phyloP scores from a whole-genome alignment of 192 early-diverging fungal genomes.

The Coemansia sp. region DNA sequence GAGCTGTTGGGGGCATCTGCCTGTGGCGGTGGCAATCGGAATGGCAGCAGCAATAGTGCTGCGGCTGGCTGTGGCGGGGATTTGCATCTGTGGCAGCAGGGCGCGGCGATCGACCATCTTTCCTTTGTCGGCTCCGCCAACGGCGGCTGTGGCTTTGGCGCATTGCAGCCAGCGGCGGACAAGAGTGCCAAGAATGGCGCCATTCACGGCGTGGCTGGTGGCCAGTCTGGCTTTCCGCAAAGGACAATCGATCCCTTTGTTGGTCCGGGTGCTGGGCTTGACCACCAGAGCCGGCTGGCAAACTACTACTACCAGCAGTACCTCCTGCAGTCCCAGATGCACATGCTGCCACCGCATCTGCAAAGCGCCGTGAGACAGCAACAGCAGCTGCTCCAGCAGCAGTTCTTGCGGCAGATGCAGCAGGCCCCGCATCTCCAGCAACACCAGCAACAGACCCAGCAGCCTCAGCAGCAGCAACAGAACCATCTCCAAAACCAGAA shows the following conservation, averaged over 20 bases:
- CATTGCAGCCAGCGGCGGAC: not conserved
- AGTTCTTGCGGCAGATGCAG: not conserved
- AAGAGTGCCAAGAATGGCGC: not conserved
- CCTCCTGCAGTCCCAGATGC: constrained; percentile 6
- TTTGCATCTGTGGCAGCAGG: constrained; percentile 33
- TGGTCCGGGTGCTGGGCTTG: not conserved
- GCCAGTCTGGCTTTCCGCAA: not conserved
- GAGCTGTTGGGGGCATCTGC: constrained; percentile 18
- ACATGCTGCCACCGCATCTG: not conserved
- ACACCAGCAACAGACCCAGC: constrained; percentile 20
- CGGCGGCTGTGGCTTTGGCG: constrained; percentile 7
- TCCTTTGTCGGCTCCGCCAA: not conserved
- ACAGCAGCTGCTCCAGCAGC: constrained; percentile 5
- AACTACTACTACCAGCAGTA: constrained; percentile 3
- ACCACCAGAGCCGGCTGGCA: not conserved
- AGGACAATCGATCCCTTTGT: not conserved
- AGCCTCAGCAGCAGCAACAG: not conserved
- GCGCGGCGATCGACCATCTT: constrained; percentile 27
- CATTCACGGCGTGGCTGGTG: not conserved
- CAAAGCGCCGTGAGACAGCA: constrained; percentile 5
- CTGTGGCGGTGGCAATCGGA: constrained; percentile 13
- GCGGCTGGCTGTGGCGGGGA: constrained; percentile 2
- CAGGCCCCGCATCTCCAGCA: constrained; percentile 14
- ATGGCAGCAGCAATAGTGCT: not conserved
- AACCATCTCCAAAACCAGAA: not conserved